A percentile compares a stretch with the other conserved stretches of the same genome.
These are phyloP conservation scores for Cercophora scortea DNA, from an alignment of 495 filamentous ascomycete genomes.

Conservation along the genomic window DNA sequence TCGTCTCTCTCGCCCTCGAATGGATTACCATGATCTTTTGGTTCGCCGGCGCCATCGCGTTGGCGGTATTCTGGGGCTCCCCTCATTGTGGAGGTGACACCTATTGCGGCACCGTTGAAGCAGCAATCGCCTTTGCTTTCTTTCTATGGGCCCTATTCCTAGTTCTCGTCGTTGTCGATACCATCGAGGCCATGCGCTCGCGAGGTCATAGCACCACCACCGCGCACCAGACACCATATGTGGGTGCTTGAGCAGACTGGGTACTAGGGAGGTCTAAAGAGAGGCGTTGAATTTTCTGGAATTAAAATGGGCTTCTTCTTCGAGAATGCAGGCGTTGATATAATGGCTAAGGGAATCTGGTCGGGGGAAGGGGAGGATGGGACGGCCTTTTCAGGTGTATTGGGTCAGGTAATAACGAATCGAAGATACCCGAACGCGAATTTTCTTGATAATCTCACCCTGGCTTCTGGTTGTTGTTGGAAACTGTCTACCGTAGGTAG, in stretches of 20 bases:
- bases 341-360: too few species aligned
- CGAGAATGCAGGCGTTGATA: too few species aligned
- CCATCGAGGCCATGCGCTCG: conserved; percentile 24
- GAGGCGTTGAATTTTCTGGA: too few species aligned
- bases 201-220: conserved; percentile 20
- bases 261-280: too few species aligned
- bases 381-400: too few species aligned
- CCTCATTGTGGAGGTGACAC: conserved; percentile 21
- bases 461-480: too few species aligned
- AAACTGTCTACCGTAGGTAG: too few species aligned
- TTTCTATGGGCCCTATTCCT: conserved; percentile 37
- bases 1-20: conserved; percentile 57
- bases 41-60: conserved; percentile 75
- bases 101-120: conserved; percentile 32
- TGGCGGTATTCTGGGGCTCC: conserved; percentile 52
- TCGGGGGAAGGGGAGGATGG: too few species aligned
- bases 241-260: conserved; percentile 15
- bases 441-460: too few species aligned
- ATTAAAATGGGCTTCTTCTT: too few species aligned
- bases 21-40: conserved; percentile 75
- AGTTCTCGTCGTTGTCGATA: conserved; percentile 29
- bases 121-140: conserved; percentile 40
- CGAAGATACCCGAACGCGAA: too few species aligned
- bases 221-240: conserved; percentile 19
- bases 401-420: too few species aligned